Base-by-base conservation (phyloP, 2,329 filamentous ascomycete species). In the Pseudopyricularia cyperi region DNA sequence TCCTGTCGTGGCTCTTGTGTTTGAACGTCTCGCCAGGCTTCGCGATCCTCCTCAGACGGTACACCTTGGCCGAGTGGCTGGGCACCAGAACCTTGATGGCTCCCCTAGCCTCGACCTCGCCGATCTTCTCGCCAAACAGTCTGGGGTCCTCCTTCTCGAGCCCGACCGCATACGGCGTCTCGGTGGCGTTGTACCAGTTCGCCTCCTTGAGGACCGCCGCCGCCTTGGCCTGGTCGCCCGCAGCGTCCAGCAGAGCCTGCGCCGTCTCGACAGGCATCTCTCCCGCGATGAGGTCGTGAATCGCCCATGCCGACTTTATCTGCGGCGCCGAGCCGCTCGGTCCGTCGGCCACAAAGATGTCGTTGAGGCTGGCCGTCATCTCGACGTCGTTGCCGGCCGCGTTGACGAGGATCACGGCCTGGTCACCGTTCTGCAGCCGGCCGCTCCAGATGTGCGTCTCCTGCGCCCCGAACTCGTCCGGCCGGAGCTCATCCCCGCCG, bases 241-340 rank as follows among this genome's bases (percentile, higher is more conserved):
- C 68, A 0, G 68, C 68, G 50, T 68, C 65, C 12, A 78, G 65
- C 30, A 78, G 66, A 0, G 64, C 61, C 24, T 60, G 58, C 1
- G 74, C 73, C 37, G 69, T 68, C 3, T 62, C 65, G 46, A 71
- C 64, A 19, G 61, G 65, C 73, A 80, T 77, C n/a, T 76, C 65
- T 54, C 73, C 71, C 4, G 68, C 74, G 76, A 76, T 79, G 1
- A 80, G 63, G 58, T 80, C 75, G 48, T 71, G 72, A 6, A 79
- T 63, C 55, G 77, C 74, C 74, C 74, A 80, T 0, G 62, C 63
- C 55, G 68, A 61, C 24, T 64, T 59, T 0, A 71, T 60, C 59
- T 75, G 65, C 1, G 61, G 53, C 0, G 70, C 71, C 1, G 69
- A 69, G 24, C 68, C 69, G 1, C 61, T 63, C 0, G 67, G 66